Evolutionary conservation across 371 early-diverging fungal genomes (phyloP).

Genomic region (Zychaea mexicana): DNA sequence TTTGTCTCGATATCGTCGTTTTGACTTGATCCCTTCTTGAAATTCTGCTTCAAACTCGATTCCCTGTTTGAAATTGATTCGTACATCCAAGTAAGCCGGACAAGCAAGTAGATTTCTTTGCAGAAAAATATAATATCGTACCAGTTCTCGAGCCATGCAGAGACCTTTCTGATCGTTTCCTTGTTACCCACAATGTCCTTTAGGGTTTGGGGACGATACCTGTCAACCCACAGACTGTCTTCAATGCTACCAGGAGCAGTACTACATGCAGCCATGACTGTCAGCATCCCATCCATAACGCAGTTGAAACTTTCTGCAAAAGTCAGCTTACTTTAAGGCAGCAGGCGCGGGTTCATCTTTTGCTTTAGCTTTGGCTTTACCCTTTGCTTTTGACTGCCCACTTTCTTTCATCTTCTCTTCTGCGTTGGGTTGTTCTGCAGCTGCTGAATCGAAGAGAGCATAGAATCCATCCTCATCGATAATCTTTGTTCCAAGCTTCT

Average conservation of each 20-base stretch:
- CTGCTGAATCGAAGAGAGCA: slow-evolving; percentile 70
- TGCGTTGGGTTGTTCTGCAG: slow-evolving; percentile 36
- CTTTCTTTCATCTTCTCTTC: slow-evolving; percentile 5
- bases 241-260: neutral
- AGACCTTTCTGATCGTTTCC: slow-evolving; percentile 64
- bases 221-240: slow-evolving; percentile 92
- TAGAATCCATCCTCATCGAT: slow-evolving; percentile 92
- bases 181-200: slow-evolving; percentile 96
- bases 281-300: too few species aligned
- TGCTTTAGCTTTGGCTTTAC: slow-evolving; percentile 10
- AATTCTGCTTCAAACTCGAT: slow-evolving; percentile 25
- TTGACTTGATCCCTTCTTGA: slow-evolving; percentile 5
- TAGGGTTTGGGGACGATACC: slow-evolving; percentile 87
- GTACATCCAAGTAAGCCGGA: neutral
- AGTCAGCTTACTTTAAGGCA: neutral
- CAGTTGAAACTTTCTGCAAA: neutral
- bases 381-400: slow-evolving; percentile 14
- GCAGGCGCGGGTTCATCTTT: neutral
- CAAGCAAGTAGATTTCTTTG: neutral
- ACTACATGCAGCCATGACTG: too few species aligned
- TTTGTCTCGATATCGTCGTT: slow-evolving; percentile 24
- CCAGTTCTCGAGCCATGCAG: slow-evolving; percentile 79
- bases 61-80: slow-evolving; percentile 19
- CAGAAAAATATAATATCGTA: slow-evolving; percentile 21
- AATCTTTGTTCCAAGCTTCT: slow-evolving; percentile 68